Base-by-base conservation (phyloP, 441 rosid genomes). In the Breynia disticha region DNA sequence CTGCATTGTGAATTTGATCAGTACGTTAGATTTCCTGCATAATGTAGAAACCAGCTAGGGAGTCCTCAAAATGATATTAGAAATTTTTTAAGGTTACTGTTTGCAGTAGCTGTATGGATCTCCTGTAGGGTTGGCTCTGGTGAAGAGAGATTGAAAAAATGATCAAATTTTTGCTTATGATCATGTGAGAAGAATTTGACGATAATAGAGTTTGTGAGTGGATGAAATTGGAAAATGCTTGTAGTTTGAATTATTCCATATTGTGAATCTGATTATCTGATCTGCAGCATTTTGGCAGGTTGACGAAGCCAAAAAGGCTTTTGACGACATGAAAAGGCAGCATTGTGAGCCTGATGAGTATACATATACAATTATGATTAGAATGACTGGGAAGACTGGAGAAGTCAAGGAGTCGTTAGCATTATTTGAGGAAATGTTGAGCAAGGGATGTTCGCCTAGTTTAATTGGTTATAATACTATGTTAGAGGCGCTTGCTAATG, bases 351-450 rank as follows among this genome's bases (percentile, higher is more conserved):
- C 87, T 54, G 95, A 91, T 65, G 86, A 79, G 56, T 87, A 87
- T 52, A 73, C 95, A 0, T 91, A 82, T 56, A 87, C 98, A 22
- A 88, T 91, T 60, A 83, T 91, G 96, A 84, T 91, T 42, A 82
- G 79, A 55, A 75, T 87, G 71, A 75, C 64, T 45, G 96, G 96
- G 37, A 91, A 80, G 70, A 69, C 68, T 19, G 96, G 95, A 66
- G 86, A 74, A 60, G 65, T 67, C n/a, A 60, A 61, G 11, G 80
- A 82, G 69, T 74, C 96, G 18, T 62, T 86, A 64, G 54, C 61
- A 19, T 57, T 86, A 12, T 91, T 87, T 62, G 80, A 77, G 52
- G 82, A 86, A 73, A 91, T 91, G 96, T 50, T 81, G 38, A 60
- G 67, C 5, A 76, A 70, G 55, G 94, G 82, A 13, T 69, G 64